A percentile compares a stretch with the other conserved stretches of the same genome.
Evolutionary conservation across 2,329 filamentous ascomycete species (phyloP).

Genomic region (Dothideomycetes sp.): DNA sequence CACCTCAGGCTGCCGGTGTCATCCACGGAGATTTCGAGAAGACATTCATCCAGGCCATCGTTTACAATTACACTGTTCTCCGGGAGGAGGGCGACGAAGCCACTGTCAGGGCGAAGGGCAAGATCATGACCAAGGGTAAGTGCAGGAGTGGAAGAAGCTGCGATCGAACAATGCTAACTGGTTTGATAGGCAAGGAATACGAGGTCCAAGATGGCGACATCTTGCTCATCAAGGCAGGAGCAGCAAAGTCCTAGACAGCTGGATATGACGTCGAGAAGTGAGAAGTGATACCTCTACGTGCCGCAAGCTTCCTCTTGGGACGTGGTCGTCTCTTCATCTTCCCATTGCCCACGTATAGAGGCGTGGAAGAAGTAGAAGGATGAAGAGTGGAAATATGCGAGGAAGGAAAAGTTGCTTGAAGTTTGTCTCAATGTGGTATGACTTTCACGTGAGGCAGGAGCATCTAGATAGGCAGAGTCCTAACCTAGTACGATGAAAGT

Average conservation of each 20-base stretch:
- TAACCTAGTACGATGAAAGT: too few relatives aligned
- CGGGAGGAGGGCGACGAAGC: constrained; percentile 84
- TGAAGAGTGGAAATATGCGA: too few relatives aligned
- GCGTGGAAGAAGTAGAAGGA: too few relatives aligned
- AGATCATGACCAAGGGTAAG: constrained; percentile 87
- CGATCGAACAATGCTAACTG: neutral
- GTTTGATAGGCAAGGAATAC: constrained; percentile 60
- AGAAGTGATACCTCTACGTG: too few relatives aligned
- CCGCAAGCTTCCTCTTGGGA: too few relatives aligned
- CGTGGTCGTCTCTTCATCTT: too few relatives aligned
- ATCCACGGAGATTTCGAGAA: constrained; percentile 99
- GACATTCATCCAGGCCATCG: constrained; percentile 94
- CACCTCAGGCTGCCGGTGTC: constrained; percentile 93
- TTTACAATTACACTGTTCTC: constrained; percentile 76
- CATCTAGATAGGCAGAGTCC: too few relatives aligned
- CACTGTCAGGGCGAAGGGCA: constrained; percentile 84
- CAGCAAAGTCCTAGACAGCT: constrained; percentile 47
- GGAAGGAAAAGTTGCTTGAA: too few relatives aligned
- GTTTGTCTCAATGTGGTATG: too few relatives aligned
- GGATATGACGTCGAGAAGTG: too few relatives aligned
- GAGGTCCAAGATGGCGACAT: constrained; percentile 74
- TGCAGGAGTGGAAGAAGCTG: neutral
- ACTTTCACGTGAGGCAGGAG: too few relatives aligned
- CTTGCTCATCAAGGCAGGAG: constrained; percentile 81
- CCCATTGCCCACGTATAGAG: too few relatives aligned